phyloP scores from a whole-genome alignment of 139 green algal genomes.

The Chlamydomonas schloesseri region DNA sequence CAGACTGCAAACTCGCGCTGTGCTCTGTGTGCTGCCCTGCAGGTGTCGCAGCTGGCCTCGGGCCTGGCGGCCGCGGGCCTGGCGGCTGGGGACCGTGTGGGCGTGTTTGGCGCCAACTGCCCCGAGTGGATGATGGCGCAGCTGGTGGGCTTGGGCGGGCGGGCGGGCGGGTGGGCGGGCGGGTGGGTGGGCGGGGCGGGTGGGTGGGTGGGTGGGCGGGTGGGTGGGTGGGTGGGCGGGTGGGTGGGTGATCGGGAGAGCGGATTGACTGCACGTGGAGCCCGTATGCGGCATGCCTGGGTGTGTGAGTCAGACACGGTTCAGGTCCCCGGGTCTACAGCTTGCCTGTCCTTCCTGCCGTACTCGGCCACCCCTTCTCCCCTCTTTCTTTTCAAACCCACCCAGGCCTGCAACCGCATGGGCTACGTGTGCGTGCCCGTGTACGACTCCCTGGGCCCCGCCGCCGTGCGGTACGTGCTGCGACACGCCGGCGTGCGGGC shows the following conservation, averaged over 20 bases:
- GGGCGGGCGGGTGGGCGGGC: no score
- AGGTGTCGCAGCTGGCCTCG: constrained; percentile 26
- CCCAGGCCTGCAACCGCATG: constrained; percentile 89
- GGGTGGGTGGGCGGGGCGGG: not conserved
- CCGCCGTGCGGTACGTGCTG: constrained; percentile 90
- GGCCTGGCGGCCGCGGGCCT: constrained; percentile 50
- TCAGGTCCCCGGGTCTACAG: no score
- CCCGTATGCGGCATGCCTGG: no score
- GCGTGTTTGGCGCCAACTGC: constrained; percentile 66
- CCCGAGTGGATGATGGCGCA: constrained; percentile 76
- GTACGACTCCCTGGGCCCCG: constrained; percentile 91
- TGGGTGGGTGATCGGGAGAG: not conserved
- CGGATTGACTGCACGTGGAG: no score
- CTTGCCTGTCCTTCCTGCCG: no score
- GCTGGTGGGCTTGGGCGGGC: constrained; percentile 55
- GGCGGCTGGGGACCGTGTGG: constrained; percentile 37
- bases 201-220: not conserved
- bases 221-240: not conserved
- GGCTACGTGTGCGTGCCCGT: constrained; percentile 87
- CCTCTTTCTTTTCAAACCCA: not conserved
- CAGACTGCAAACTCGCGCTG: no score
- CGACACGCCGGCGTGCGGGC: constrained; percentile 69
- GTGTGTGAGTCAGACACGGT: no score
- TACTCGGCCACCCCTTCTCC: no score
- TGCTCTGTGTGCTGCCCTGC: not conserved